Evolutionary conservation across 1,284 basidiomycete species (phyloP), one percentile per base, ranked within the genome.

Genomic region (Blastosporella zonata): DNA sequence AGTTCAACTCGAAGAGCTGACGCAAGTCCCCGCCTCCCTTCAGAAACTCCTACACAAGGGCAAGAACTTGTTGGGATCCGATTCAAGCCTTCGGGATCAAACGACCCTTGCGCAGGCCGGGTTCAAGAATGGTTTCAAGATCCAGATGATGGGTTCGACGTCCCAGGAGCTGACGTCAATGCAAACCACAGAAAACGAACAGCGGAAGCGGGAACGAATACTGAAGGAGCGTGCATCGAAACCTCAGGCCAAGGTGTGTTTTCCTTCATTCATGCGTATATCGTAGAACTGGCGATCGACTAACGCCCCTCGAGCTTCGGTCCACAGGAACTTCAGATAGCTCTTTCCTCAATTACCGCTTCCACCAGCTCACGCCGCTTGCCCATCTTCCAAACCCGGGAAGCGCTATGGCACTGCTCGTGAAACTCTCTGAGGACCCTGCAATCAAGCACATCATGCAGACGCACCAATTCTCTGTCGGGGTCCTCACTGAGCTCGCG

Each of bases 41-140:
- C 86, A 90, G 69, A 90, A 89, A 60, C 69, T 89, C 31, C 62
- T 89, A 2, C 84, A 77, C 68, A 86, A 82, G 63, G 85, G 86
- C 25, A 87, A 82, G 71, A 83, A 78, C 22, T 33, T 59, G 4
- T 12, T 55, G 27, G 49, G 57, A 37, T 46, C 65, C 0, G 62
- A 64, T 20, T 54, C 60, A 0, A 41, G 57, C 0, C 57, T 62
- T 15, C 61, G 67, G 2, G 62, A 68, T 3, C 64, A 67, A 22
- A 67, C 63, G 7, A 77, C 78, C 0, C 55, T 88, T 2, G 43
- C 57, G 0, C 68, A 78, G 39, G 75, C 75, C 1, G 85, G 85
- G 10, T 58, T 89, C 29, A 81, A 75, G 57, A 67, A 79, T 56
- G 83, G 84, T 3, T 59, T 70, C 43, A 88, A 83, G 63, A 65